Base-by-base conservation (phyloP, 2,329 filamentous ascomycete genomes). In the Fusarium albidum region DNA sequence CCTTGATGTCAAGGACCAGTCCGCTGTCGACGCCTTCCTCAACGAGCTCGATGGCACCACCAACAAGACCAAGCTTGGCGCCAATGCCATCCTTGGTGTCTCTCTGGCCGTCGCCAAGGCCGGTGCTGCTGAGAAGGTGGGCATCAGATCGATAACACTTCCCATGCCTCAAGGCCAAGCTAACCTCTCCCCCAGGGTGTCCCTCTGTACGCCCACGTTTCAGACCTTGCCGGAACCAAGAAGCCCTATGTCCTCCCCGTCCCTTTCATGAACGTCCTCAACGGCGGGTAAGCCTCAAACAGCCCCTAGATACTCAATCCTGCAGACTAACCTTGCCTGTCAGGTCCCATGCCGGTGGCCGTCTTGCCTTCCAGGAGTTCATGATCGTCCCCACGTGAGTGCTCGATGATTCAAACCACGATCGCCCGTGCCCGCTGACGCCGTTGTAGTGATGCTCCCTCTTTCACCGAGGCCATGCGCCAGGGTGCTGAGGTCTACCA, bases 401-500 rank as follows among this genome's bases (percentile, higher is more conserved):
- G 11, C 11, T 25, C 32, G 27, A 13, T 4, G 9, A n/a, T 10
- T 11, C 27, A 32, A 8, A 10, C n/a, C n/a, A 10, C 9, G 13
- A 9, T 9, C 18, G 35, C 6, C 12, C 4, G 34, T 18, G 13
- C 29, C 52, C 21, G 41, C 57, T 68, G 27, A 62, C 25, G 5
- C 11, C 28, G 6, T 13, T 34, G 35, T 57, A 92, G 89, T 68
- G 83, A 87, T 61, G 95, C 95, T 66, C 89, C 92, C 57, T 88
- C 90, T 61, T 99, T 99, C 87, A 87, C 88, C 68, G 95, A 99
- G 85, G 95, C 89, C 74, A 88, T 99, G 81, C 93, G 94, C 77
- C 92, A 96, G 81, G 95, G 95, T 77, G 81, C 94, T 70, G 95
- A 99, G 82, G 92, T 97, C 71, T 99, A 99, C 89, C 94, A 98